Evolutionary conservation across 257 asterid genomes (phyloP).

Genomic region (Solanum rostratum): DNA sequence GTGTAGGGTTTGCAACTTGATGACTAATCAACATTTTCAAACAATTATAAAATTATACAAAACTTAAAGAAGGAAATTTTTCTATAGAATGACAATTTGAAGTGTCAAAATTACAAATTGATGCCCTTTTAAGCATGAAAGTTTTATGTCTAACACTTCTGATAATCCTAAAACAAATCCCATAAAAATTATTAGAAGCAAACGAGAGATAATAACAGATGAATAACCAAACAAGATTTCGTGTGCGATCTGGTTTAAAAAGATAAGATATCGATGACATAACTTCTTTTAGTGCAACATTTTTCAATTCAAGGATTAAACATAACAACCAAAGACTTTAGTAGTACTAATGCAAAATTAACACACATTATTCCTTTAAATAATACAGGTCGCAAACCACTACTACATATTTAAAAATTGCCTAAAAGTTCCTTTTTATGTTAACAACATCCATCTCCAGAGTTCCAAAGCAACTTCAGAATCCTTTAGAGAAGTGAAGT

Average conservation of each 20-base stretch:
- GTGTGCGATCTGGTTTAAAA: background rate
- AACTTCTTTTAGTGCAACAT: background rate
- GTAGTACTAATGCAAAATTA: background rate
- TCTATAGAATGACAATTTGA: background rate
- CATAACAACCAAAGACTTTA: background rate
- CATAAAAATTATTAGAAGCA: background rate
- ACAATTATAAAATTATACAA: too few relatives aligned
- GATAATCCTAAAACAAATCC: background rate
- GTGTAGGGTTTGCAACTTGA: too few relatives aligned
- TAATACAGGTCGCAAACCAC: background rate
- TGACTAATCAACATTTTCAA: too few relatives aligned
- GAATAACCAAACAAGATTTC: background rate
- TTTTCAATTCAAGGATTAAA: background rate
- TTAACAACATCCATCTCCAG: background rate
- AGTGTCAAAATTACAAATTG: background rate
- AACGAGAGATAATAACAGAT: background rate
- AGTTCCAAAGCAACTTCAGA: background rate
- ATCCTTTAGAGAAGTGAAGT: background rate
- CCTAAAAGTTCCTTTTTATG: background rate
- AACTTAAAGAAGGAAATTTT: too few relatives aligned
- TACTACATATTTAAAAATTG: background rate
- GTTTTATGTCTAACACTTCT: background rate
- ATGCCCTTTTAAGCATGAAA: background rate
- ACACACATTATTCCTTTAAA: background rate
- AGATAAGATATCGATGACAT: background rate